A percentile compares a stretch with the other conserved stretches of the same genome.
These are phyloP conservation scores for Candida chilensis DNA, from an alignment of 805 yeast species.

Conservation along the genomic window DNA sequence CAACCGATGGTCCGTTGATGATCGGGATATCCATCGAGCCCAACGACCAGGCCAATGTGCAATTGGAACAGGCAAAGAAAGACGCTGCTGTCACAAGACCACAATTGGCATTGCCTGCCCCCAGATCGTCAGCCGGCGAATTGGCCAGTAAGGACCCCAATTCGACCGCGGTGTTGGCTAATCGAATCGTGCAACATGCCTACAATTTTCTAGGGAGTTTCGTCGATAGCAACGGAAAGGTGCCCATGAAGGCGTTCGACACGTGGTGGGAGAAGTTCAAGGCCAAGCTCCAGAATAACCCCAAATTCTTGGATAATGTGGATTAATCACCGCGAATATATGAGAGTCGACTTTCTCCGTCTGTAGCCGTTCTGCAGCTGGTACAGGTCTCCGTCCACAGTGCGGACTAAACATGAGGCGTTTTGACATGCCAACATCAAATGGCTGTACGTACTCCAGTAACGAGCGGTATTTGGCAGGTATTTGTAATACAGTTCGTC, in stretches of 20 bases:
- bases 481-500: too few species aligned
- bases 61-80: conserved; percentile 34
- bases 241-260: conserved; percentile 80
- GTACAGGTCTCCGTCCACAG: too few species aligned
- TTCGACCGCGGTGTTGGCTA: conserved; percentile 54
- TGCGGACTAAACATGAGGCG: too few species aligned
- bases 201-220: conserved; percentile 89
- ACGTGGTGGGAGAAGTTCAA: conserved; percentile 95
- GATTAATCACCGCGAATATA: too few species aligned
- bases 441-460: too few species aligned
- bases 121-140: too few species aligned
- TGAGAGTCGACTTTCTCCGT: too few species aligned
- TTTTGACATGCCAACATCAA: not conserved
- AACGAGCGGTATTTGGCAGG: too few species aligned
- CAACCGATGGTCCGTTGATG: conserved; percentile 17
- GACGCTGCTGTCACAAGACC: conserved; percentile 8
- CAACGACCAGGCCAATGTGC: conserved; percentile 50
- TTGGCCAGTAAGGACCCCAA: conserved; percentile 9
- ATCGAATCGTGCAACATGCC: conserved; percentile 84
- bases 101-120: conserved; percentile 12
- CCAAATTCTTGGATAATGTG: conserved; percentile 59
- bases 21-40: conserved; percentile 94
- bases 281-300: conserved; percentile 67
- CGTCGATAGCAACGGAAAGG: conserved; percentile 69
- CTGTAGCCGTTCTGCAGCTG: too few species aligned